Percentiles rank a stretch among this genome's conserved stretches.
Evolutionary conservation across 371 early-diverging fungal genomes (phyloP).

Genomic region (Rhizopus arrhizus): DNA sequence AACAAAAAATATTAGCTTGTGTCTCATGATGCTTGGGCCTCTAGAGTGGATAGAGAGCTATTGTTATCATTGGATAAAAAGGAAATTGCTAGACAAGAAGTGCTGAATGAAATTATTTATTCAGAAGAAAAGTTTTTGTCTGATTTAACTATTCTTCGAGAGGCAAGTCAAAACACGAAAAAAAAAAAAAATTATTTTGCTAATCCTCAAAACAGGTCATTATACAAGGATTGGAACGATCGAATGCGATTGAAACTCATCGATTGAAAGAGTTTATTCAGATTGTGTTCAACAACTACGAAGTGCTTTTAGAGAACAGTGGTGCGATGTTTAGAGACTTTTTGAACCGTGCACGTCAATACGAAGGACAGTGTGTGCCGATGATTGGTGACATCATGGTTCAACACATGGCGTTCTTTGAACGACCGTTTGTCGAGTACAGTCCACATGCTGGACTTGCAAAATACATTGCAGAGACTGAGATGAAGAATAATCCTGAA

Average conservation of each 20-base stretch:
- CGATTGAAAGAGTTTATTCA: slow-evolving; percentile 69
- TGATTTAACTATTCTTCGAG: slow-evolving; percentile 54
- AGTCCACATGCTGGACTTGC: slow-evolving; percentile 86
- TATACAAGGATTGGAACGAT: slow-evolving; percentile 30
- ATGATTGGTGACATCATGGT: slow-evolving; percentile 87
- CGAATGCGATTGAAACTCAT: slow-evolving; percentile 52
- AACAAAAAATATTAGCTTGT: slow-evolving; percentile 18
- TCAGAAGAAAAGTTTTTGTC: slow-evolving; percentile 86
- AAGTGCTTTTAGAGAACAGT: slow-evolving; percentile 75
- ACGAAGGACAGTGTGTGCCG: slow-evolving; percentile 64
- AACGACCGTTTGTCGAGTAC: slow-evolving; percentile 83
- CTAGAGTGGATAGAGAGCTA: slow-evolving; percentile 69
- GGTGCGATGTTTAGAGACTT: slow-evolving; percentile 71
- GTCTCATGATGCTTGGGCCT: slow-evolving; percentile 61
- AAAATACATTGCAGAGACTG: slow-evolving; percentile 77
- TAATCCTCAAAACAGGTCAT: slow-evolving; percentile 25
- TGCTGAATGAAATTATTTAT: slow-evolving; percentile 85
- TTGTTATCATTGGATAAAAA: slow-evolving; percentile 64
- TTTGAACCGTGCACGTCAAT: slow-evolving; percentile 66
- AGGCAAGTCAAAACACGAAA: slow-evolving; percentile 4
- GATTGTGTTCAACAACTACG: slow-evolving; percentile 83
- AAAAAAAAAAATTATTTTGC: background rate
- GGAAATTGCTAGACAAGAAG: slow-evolving; percentile 88
- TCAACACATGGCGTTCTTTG: slow-evolving; percentile 71
- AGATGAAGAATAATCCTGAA: slow-evolving; percentile 65